Evolutionary conservation across 129 eudicot genomes (phyloP), one percentile per base, ranked within the genome.

Genomic region (Apium graveolens): DNA sequence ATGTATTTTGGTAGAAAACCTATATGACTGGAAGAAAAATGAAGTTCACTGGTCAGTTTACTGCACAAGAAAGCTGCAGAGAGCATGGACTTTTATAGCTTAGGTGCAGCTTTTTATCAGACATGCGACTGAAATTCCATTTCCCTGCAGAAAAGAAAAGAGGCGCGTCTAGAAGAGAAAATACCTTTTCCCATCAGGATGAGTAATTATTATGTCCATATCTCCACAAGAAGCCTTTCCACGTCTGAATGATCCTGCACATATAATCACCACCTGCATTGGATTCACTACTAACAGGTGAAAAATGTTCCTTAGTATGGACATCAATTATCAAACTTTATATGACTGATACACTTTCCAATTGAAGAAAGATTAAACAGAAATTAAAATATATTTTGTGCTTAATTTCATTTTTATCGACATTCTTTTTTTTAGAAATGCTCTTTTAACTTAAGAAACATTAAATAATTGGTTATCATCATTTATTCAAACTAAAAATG

Each of bases 191-290:
- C 97, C 95, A 89, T 95, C 97, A 78, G 94, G 97, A 83, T 95
- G 99, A 57, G 99, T 95, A 71, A 95, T 83, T 39, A 95, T 81
- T 80, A 95, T 87, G 82, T 95, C 99, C 91, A 95, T 79, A 82
- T 95, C 97, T 78, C 99, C 99, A 53, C 99, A 95, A 51, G 96
- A 79, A 68, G 93, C 89, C 80, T 95, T 95, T 79, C 97, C 96
- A 41, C 97, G 99, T 84, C 97, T 92, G 77, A 80, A 95, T 48
- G 99, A 95, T 87, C 99, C 99, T 83, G 96, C 99, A 83, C 99
- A 92, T 53, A 95, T 80, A 77, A 92, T 77, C 70, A 35, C 74
- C 73, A 90, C 89, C 97, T 95, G 81, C 78, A 77, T 5, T 73
- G 17, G 66, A 76, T 53, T 78, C 74, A 69, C 17, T 17, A 42